These are phyloP conservation scores for Nematocida sp. DNA, from an alignment of 371 early-diverging fungal species.

Conservation along the genomic window DNA sequence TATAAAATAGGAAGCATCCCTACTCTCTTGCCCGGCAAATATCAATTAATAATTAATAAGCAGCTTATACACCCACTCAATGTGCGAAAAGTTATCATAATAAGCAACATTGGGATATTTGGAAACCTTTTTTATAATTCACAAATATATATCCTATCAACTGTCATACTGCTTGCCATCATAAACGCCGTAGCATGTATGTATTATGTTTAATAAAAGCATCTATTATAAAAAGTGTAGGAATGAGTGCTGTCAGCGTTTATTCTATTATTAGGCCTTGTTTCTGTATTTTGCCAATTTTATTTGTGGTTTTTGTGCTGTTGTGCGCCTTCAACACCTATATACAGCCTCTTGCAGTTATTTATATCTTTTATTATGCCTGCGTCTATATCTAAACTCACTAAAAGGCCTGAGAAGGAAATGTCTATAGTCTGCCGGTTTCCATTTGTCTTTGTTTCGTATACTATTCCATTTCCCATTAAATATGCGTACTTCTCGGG, in stretches of 20 bases:
- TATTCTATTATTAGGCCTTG: not conserved
- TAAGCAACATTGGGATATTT: constrained; percentile 30
- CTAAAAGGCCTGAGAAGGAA: constrained; percentile 45
- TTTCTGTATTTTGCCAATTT: not conserved
- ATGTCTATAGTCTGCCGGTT: constrained; percentile 7
- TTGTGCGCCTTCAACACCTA: constrained; percentile 22
- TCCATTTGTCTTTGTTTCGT: constrained; percentile 7
- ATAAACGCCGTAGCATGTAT: constrained; percentile 16
- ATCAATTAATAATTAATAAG: constrained; percentile 29
- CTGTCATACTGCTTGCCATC: not conserved
- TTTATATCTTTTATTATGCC: constrained; percentile 17
- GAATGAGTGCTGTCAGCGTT: not conserved
- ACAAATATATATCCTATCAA: not conserved
- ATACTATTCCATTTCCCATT: constrained; percentile 48
- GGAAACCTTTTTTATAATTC: constrained; percentile 13
- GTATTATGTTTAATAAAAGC: constrained; percentile 9
- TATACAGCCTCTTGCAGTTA: constrained; percentile 4
- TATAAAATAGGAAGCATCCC: constrained; percentile 23
- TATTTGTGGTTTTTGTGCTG: not conserved
- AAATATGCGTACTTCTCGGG: constrained; percentile 48
- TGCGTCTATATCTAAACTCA: not conserved
- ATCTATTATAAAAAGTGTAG: no score
- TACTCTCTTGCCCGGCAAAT: constrained; percentile 6
- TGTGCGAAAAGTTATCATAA: not conserved
- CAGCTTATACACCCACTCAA: constrained; percentile 8